phyloP scores from a whole-genome alignment of 441 rosid species.

The Gossypium schwendimanii region DNA sequence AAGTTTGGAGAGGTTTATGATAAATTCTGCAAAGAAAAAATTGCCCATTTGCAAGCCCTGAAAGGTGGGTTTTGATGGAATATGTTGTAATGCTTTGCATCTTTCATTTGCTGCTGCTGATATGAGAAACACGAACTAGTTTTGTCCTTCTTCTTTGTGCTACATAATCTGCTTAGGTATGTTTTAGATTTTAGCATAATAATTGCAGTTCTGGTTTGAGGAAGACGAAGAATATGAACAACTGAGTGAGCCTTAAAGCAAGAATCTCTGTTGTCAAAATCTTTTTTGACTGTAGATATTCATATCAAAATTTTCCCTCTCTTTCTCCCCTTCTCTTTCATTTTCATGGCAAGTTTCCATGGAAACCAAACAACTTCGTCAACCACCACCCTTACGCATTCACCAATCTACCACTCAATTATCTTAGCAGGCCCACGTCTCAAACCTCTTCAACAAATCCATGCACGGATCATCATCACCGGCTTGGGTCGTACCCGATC shows the following conservation, averaged over 20 bases:
- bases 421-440: slow-evolving; percentile 63
- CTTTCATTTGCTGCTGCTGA: too few relatives aligned
- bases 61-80: too few relatives aligned
- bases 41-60: too few relatives aligned
- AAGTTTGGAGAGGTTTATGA: too few relatives aligned
- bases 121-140: too few relatives aligned
- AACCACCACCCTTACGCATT: slow-evolving; percentile 17
- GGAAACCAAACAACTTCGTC: slow-evolving; percentile 27
- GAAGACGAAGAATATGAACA: slow-evolving; percentile 83
- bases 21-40: too few relatives aligned
- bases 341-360: slow-evolving; percentile 32
- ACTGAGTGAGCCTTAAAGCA: slow-evolving; percentile 42
- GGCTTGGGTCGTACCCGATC: slow-evolving; percentile 50
- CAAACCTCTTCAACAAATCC: slow-evolving; percentile 57
- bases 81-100: too few relatives aligned
- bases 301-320: not conserved
- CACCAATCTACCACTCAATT: slow-evolving; percentile 46
- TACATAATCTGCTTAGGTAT: too few relatives aligned
- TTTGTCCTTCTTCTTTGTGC: too few relatives aligned
- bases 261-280: not conserved
- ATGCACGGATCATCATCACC: slow-evolving; percentile 40
- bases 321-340: not conserved
- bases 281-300: not conserved
- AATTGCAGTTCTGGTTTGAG: slow-evolving; percentile 42
- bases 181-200: too few relatives aligned